Conservation (phyloP, 352 stramenopile species). For the Globisporangium abappressorium region DNA sequence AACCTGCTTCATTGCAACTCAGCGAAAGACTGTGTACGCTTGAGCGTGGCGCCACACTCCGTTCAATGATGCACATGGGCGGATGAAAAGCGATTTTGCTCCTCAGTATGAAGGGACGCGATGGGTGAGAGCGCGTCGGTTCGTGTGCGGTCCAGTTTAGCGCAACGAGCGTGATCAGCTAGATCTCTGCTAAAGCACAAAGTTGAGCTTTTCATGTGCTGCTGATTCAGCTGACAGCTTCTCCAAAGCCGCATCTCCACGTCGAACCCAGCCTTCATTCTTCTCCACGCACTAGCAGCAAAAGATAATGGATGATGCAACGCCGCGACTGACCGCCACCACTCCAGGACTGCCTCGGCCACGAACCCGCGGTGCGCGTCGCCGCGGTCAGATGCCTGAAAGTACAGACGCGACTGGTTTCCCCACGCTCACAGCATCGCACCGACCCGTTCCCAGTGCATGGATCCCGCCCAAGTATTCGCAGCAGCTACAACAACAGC, state of each 20-base stretch:
- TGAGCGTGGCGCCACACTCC: background rate
- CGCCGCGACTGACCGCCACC: background rate
- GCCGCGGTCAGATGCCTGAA: constrained; percentile 11
- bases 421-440: constrained; percentile 9
- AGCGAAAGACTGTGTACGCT: background rate
- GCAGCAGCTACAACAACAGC: background rate
- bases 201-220: background rate
- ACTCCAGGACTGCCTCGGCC: constrained; percentile 21
- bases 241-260: background rate
- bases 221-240: background rate
- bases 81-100: background rate
- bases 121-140: background rate
- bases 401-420: constrained; percentile 16
- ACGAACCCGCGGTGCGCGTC: constrained; percentile 30
- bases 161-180: background rate
- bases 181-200: background rate
- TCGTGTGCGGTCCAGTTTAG: background rate
- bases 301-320: constrained; percentile 9
- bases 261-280: background rate
- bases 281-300: background rate
- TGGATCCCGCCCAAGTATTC: background rate
- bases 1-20: background rate
- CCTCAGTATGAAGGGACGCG: background rate
- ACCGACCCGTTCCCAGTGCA: background rate
- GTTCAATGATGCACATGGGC: background rate